phyloP scores from a whole-genome alignment of 1,284 basidiomycete genomes.

The Ceratobasidium sp. region DNA sequence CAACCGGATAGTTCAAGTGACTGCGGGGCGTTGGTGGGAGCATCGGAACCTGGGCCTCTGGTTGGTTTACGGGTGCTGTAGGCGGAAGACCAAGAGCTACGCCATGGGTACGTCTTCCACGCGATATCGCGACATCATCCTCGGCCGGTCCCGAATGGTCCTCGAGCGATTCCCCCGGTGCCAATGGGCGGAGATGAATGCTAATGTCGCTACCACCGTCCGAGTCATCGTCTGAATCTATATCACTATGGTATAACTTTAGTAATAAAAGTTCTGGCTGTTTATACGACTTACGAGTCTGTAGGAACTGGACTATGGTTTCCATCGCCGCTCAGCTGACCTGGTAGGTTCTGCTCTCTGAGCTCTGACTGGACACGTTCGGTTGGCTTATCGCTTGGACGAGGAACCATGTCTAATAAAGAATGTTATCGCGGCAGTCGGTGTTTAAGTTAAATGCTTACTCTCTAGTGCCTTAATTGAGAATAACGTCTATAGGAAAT shows the following conservation, averaged over 20 bases:
- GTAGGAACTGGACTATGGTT: background rate
- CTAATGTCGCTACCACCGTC: background rate
- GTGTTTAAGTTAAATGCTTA: too few relatives aligned
- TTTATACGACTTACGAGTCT: background rate
- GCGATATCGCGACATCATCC: background rate
- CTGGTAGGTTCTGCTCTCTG: background rate
- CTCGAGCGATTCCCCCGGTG: background rate
- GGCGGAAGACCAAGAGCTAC: background rate
- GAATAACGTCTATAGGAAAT: too few relatives aligned
- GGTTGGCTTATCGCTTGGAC: background rate
- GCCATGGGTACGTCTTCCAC: background rate
- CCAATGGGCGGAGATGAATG: background rate
- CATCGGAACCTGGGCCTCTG: background rate
- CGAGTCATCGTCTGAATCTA: background rate
- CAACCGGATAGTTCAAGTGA: background rate
- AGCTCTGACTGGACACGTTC: background rate
- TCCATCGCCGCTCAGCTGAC: background rate
- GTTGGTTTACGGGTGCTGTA: background rate
- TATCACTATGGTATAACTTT: background rate
- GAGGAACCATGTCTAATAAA: background rate
- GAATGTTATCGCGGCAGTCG: background rate
- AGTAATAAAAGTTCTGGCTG: background rate
- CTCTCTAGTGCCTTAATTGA: too few relatives aligned
- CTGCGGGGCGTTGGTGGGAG: background rate
- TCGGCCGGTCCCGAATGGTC: slow-evolving; percentile 8